Evolutionary conservation across 2,329 filamentous ascomycete genomes (phyloP), one percentile per base, ranked within the genome.

Genomic region (Lecanicillium sp.): DNA sequence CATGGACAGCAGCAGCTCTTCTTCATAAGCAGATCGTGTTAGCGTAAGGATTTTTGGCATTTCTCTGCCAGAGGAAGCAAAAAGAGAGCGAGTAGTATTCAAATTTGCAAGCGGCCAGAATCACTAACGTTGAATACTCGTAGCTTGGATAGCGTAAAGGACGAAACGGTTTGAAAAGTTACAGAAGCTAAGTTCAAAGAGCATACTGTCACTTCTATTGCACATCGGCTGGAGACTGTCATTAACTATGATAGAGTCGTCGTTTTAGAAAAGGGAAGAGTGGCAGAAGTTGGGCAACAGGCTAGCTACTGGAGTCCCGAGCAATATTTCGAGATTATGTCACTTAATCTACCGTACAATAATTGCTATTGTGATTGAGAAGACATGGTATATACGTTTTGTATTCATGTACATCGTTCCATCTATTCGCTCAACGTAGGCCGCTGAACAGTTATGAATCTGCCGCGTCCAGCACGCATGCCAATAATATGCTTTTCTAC

Each of bases 141-240:
- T n/a, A 61, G 58, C 14, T 46, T 63, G 16, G 61, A 64, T 40
- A 42, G 43, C 8, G 52, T 55, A 29, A 60, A 57, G 0, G 57
- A 60, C 37, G 47, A 51, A 19, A 47, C 45, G 12, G 56, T 63
- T 35, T 57, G 56, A 39, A 43, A 49, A 9, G 44, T 62, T 2
- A 51, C 64, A 19, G 51, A 59, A 33, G 56, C 28, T 1, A 43
- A 50, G 25, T 54, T 64, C 37, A 50, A 45, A 9, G 41, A 54
- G 1, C 71, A 75, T 45, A 83, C 78, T 0, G 67, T 83, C 27
- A 55, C 67, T 19, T 56, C 58, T 9, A 55, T 66, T n/a, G 60
- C 58, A 2, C 64, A 68, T 41, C 55, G 58, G 2, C 43, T 67
- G 1, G 51, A 55, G 4, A 73, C 69, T 0, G 65, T 75, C 20